A percentile compares a stretch with the other conserved stretches of the same genome.
These are phyloP conservation scores for Cryptosporidium muris DNA, from an alignment of 169 alveolate species.

Conservation along the genomic window DNA sequence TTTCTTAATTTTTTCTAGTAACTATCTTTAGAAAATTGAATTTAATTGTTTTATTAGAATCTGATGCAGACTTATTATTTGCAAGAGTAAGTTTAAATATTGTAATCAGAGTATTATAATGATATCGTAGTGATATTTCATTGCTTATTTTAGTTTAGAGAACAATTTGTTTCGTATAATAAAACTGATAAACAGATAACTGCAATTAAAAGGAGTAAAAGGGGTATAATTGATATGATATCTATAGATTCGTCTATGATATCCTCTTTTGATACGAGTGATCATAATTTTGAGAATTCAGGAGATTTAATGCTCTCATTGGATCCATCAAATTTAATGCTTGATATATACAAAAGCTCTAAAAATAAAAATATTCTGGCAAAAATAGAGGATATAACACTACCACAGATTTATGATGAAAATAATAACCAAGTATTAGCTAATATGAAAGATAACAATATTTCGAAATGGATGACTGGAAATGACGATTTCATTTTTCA, in stretches of 20 bases:
- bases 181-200: neutral
- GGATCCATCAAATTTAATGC: conserved; percentile 23
- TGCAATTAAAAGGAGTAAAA: conserved; percentile 17
- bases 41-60: conserved; percentile 1
- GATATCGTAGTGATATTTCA: neutral
- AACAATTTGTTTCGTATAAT: neutral
- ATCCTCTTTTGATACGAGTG: neutral
- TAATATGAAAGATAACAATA: neutral
- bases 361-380: neutral
- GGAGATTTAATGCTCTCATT: conserved; percentile 1
- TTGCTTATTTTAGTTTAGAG: conserved; percentile 36
- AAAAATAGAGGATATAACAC: conserved; percentile 38
- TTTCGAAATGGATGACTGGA: conserved; percentile 8
- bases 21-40: neutral
- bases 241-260: conserved; percentile 39
- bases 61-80: conserved; percentile 17
- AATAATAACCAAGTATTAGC: neutral
- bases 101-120: neutral
- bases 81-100: conserved; percentile 22
- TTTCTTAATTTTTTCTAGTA: neutral
- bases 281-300: neutral
- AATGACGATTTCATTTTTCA: conserved; percentile 46
- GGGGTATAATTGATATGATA: neutral
- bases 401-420: conserved; percentile 6
- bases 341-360: conserved; percentile 4